Conservation (phyloP, 495 filamentous ascomycete species). For the Rostrohypoxylon terebratum region DNA sequence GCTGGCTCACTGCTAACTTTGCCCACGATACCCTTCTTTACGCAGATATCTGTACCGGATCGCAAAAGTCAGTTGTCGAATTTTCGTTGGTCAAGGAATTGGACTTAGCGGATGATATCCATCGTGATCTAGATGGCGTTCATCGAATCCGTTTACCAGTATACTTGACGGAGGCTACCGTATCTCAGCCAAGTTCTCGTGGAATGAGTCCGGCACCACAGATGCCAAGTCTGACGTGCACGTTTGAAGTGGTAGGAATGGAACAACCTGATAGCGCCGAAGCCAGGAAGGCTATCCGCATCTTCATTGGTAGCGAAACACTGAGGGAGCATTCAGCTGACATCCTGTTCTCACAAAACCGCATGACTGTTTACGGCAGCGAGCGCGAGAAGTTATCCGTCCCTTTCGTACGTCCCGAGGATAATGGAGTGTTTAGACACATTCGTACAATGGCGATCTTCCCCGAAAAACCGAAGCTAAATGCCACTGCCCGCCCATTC, state of each 20-base stretch:
- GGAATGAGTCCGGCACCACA: slow-evolving; percentile 79
- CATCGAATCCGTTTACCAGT: slow-evolving; percentile 80
- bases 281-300: slow-evolving; percentile 71
- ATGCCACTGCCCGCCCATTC: slow-evolving; percentile 63
- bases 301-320: slow-evolving; percentile 88
- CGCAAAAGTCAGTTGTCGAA: slow-evolving; percentile 83
- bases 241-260: slow-evolving; percentile 76
- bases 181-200: slow-evolving; percentile 78
- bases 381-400: slow-evolving; percentile 90
- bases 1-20: slow-evolving; percentile 89
- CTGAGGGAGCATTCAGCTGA: slow-evolving; percentile 90
- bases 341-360: slow-evolving; percentile 90
- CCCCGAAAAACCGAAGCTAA: slow-evolving; percentile 61
- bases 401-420: slow-evolving; percentile 93
- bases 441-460: slow-evolving; percentile 70
- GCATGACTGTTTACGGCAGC: slow-evolving; percentile 85
- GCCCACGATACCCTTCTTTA: slow-evolving; percentile 89
- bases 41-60: slow-evolving; percentile 91
- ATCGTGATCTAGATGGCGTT: slow-evolving; percentile 68
- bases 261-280: slow-evolving; percentile 57
- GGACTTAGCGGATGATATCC: slow-evolving; percentile 74
- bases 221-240: slow-evolving; percentile 79
- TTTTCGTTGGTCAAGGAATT: slow-evolving; percentile 77
- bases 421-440: slow-evolving; percentile 80
- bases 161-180: slow-evolving; percentile 89